Evolutionary conservation across 495 filamentous ascomycete genomes (phyloP).

Genomic region (Pseudoneurospora amorphoporcata): DNA sequence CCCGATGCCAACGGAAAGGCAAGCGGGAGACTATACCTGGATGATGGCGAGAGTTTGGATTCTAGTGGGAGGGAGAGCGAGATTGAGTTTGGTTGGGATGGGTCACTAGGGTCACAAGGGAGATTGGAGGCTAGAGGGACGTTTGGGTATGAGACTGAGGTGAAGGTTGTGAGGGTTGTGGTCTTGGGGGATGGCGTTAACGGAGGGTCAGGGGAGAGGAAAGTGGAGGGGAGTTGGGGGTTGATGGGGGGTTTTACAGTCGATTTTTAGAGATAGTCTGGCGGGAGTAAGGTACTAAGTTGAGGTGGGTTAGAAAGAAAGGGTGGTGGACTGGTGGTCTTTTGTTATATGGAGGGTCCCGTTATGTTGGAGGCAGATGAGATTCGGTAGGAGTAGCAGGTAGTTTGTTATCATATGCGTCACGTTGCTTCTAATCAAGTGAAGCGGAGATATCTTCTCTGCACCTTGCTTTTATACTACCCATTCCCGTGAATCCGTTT

Average conservation of each 20-base stretch:
- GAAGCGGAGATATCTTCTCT: too few relatives aligned
- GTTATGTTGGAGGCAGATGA: too few relatives aligned
- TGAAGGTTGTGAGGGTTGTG: conserved; percentile 45
- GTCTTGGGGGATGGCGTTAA: conserved; percentile 35
- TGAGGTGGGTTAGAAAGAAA: too few relatives aligned
- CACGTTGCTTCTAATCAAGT: too few relatives aligned
- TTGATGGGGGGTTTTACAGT: conserved; percentile 6
- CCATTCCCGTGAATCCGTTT: too few relatives aligned
- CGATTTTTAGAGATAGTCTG: not conserved
- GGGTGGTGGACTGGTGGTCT: too few relatives aligned
- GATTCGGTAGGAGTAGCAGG: too few relatives aligned
- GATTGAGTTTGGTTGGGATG: conserved; percentile 43
- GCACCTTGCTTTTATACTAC: too few relatives aligned
- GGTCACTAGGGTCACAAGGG: conserved; percentile 7
- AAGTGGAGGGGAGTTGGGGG: conserved; percentile 7
- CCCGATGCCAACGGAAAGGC: conserved; percentile 36
- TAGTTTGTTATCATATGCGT: too few relatives aligned
- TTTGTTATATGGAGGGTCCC: too few relatives aligned
- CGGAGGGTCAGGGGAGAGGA: not conserved
- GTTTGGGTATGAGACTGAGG: conserved; percentile 38
- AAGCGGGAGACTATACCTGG: conserved; percentile 42
- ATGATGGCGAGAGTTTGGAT: conserved; percentile 46
- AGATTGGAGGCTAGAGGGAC: conserved; percentile 39
- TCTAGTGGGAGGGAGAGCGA: conserved; percentile 25
- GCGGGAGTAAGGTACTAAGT: too few relatives aligned